Conservation (phyloP, 768 basidiomycete species). For the Cyclocybe aegerita region DNA sequence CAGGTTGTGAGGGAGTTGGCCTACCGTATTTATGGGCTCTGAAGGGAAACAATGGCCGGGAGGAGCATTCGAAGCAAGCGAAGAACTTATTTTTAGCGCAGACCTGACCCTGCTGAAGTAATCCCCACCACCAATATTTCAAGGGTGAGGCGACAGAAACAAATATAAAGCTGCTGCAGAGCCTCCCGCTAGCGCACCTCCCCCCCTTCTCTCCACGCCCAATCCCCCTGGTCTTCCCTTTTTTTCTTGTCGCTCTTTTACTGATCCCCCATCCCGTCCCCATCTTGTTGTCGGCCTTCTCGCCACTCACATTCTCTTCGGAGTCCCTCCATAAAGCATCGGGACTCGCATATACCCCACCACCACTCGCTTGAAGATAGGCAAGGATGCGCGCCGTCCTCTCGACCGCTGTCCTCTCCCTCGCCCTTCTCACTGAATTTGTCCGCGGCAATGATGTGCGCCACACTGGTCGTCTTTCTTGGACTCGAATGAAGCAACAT, state of each 20-base stretch:
- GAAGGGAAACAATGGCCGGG: too few species aligned
- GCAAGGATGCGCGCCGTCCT: constrained; percentile 9
- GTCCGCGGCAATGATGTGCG: constrained; percentile 5
- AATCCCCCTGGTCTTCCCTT: constrained; percentile 15
- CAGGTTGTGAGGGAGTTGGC: too few species aligned
- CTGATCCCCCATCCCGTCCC: neutral
- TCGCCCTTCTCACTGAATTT: constrained; percentile 8
- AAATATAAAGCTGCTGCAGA: constrained; percentile 5
- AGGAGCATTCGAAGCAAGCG: too few species aligned
- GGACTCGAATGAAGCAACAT: constrained; percentile 4
- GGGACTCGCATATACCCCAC: neutral
- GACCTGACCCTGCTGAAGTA: too few species aligned
- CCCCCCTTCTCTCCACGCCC: constrained; percentile 13
- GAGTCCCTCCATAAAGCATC: neutral
- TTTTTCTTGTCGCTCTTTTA: constrained; percentile 13
- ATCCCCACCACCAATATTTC: neutral
- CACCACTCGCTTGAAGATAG: neutral
- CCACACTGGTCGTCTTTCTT: neutral
- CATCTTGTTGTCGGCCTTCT: neutral
- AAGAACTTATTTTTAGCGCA: too few species aligned
- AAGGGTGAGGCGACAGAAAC: neutral
- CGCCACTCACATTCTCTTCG: neutral
- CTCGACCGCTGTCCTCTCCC: constrained; percentile 8
- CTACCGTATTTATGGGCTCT: too few species aligned
- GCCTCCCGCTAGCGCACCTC: constrained; percentile 1